Evolutionary conservation across 441 rosid genomes (phyloP), one percentile per base, ranked within the genome.

Genomic region (Viola pubescens): DNA sequence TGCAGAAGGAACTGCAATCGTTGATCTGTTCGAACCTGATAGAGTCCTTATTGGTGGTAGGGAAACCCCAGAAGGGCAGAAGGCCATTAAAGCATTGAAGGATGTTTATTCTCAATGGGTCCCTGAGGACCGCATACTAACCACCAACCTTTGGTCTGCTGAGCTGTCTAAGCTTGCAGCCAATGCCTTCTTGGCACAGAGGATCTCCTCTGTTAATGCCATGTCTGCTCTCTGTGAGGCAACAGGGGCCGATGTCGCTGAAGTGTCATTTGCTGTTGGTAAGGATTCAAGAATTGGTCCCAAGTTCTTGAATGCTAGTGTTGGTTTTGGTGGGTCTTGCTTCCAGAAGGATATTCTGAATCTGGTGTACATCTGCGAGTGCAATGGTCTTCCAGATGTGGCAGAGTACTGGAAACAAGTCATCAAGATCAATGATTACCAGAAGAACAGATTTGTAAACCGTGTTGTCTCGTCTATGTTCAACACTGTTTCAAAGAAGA

Each of bases 191-290:
- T 67, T 91, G 78, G 98, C 98, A 4, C 98, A 91, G 79, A 87
- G 97, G 77, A 91, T 91, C 54, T 88, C 96, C 14, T 91, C 98
- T 6, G 96, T 89, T 39, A 91, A 91, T 64, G 95, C 98, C 16
- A 89, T 89, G 96, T 91, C 98, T 1, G 96, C 96, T 46, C 94
- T 91, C 37, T 91, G 96, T 48, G 98, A 91, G 74, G 89, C 92
- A 49, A 91, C 98, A 4, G 98, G 98, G 0, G 98, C 98, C 11
- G 81, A 91, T 71, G 94, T 91, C 56, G 52, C 86, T 1, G 78
- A 91, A 70, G 98, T 91, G 48, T 69, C 98, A 4, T 81, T 66
- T 55, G 85, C 98, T 54, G 79, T 89, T 0, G 98, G 98, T 7
- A 91, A 72, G 63, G 97, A 91, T 70, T 52, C 88, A 7, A 79